Base-by-base conservation (phyloP, 176 grass and related monocot species). In the Cenchrus purpureus region DNA sequence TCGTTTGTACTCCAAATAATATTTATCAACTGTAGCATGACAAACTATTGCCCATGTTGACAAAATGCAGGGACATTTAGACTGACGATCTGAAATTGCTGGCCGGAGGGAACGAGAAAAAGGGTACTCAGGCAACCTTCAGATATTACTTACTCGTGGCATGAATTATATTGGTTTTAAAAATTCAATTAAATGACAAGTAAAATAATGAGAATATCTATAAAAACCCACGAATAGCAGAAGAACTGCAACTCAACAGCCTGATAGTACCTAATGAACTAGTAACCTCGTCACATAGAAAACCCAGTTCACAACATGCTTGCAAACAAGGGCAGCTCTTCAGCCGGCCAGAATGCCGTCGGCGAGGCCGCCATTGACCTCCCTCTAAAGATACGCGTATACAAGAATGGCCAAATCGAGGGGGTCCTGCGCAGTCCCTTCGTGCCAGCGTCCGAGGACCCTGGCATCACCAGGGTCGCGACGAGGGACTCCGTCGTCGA, bases 401-500 rank as follows among this genome's bases (percentile, higher is more conserved):
- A 81, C 49, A 69, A 25, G 3, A 51, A 81, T 29, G 64, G 79
- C 31, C 79, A 19, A 4, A 8, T 56, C 79, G 31, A 56, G 50
- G 25, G 50, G 0, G 2, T 69, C 19, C 31, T 81, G 31, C 6
- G 4, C 64, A 42, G 50, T 13, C 4, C 50, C 11, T 69, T 43
- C 3, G 64, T 81, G 64, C 50, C 50, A 5, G 64, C 79, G 50
- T 56, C 79, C 6, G 65, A 81, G 79, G 31, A 56, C 50, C 2
- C 15, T 6, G 43, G 14, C 15, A 46, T 15, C 77, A 51, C 29
- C 50, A 49, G 64, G 0, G 79, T 81, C 11, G 49, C 64, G 7
- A 68, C 79, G 31, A 81, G 50, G 64, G 79, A 68, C 49, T 49
- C 56, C 31, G 6, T 56, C 79, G 6, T 81, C 49, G 79, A 81